phyloP scores from a whole-genome alignment of 2,329 filamentous ascomycete genomes.

The Colletotrichum godetiae region DNA sequence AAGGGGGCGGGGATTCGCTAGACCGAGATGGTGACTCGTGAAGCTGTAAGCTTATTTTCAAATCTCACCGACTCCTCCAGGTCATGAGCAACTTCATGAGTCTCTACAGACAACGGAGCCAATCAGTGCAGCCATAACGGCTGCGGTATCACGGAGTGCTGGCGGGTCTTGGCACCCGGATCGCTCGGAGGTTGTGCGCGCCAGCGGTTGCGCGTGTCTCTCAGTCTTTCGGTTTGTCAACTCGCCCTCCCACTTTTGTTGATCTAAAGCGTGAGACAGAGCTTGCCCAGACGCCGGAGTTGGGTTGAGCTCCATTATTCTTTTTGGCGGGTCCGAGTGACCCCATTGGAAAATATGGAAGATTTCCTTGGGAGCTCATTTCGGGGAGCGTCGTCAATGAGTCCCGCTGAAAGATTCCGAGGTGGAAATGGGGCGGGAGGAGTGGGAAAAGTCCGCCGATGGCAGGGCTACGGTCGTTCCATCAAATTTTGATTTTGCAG shows the following conservation, averaged over 20 bases:
- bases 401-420: slow-evolving; percentile 25
- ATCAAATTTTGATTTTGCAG: slow-evolving; percentile 20
- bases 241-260: neutral
- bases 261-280: slow-evolving; percentile 10
- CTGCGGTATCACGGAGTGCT: slow-evolving; percentile 29
- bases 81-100: neutral
- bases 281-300: neutral
- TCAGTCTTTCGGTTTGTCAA: neutral
- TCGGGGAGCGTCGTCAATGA: slow-evolving; percentile 26
- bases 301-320: neutral
- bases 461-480: slow-evolving; percentile 2
- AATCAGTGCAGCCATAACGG: slow-evolving; percentile 13
- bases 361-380: slow-evolving; percentile 21
- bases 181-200: slow-evolving; percentile 32
- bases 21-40: slow-evolving; percentile 12
- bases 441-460: slow-evolving; percentile 20
- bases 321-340: slow-evolving; percentile 11
- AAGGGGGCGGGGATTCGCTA: neutral
- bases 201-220: slow-evolving; percentile 21
- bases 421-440: slow-evolving; percentile 25
- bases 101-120: neutral
- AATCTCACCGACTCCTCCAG: slow-evolving; percentile 18
- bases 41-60: slow-evolving; percentile 28
- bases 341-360: neutral
- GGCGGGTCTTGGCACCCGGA: slow-evolving; percentile 32